phyloP scores from a whole-genome alignment of 192 early-diverging fungal species.

The Pilaira anomala region DNA sequence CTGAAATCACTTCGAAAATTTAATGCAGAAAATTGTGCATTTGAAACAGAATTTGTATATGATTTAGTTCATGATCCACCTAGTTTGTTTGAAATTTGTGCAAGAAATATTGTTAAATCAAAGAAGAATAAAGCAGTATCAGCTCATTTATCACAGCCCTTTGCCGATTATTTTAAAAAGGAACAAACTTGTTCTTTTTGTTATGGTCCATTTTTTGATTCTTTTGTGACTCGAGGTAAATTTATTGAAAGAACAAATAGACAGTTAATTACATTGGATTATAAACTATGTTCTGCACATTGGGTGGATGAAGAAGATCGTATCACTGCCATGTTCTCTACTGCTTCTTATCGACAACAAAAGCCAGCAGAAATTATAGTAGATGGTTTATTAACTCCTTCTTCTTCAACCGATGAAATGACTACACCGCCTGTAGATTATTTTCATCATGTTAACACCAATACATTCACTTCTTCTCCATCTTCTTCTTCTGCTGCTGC shows the following conservation, averaged over 20 bases:
- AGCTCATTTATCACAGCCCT: conserved; percentile 39
- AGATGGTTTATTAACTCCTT: not conserved
- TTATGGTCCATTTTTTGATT: conserved; percentile 75
- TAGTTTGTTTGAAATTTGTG: conserved; percentile 71
- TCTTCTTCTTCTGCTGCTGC: not conserved
- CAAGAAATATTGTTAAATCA: conserved; percentile 65
- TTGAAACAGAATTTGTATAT: conserved; percentile 43
- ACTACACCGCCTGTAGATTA: too few relatives aligned
- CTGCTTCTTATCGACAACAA: not conserved
- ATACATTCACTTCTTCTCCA: not conserved
- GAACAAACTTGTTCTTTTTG: conserved; percentile 69
- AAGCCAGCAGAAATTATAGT: not conserved
- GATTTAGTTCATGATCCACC: conserved; percentile 51
- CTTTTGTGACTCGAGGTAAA: conserved; percentile 52
- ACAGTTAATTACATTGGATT: conserved; percentile 58
- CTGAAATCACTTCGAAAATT: conserved; percentile 69
- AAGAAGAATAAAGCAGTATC: conserved; percentile 59
- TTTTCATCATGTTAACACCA: not conserved
- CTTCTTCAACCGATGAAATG: too few relatives aligned
- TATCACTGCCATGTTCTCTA: conserved; percentile 54
- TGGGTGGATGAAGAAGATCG: conserved; percentile 74
- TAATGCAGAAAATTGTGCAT: conserved; percentile 51
- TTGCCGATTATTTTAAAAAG: conserved; percentile 64
- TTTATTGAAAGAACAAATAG: conserved; percentile 58
- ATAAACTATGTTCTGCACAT: conserved; percentile 70